A percentile compares a stretch with the other conserved stretches of the same genome.
These are phyloP conservation scores for Lactarius vividus DNA, from an alignment of 768 basidiomycete species.

Conservation along the genomic window DNA sequence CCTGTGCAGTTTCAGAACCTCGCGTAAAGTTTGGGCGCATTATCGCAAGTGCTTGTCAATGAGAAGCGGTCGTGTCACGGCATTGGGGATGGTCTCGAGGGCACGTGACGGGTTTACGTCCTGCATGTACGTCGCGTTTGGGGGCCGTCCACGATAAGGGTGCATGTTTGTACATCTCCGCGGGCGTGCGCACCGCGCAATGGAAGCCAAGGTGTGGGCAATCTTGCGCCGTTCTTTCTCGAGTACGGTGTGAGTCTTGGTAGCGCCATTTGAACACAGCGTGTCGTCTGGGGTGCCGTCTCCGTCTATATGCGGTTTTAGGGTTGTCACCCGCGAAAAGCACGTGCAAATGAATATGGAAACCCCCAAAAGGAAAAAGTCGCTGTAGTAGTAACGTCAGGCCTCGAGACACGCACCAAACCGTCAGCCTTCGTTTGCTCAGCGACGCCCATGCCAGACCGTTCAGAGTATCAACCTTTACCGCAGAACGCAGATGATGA, in stretches of 20 bases:
- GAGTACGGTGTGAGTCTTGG: too few species aligned
- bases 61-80: too few species aligned
- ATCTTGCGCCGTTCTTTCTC: too few species aligned
- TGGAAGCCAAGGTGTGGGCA: background rate
- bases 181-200: background rate
- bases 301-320: background rate
- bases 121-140: too few species aligned
- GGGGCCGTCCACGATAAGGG: too few species aligned
- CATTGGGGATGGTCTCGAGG: background rate
- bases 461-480: constrained; percentile 47
- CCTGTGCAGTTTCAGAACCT: background rate
- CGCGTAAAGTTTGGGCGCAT: background rate
- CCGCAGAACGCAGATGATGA: constrained; percentile 43
- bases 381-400: background rate
- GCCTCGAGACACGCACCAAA: constrained; percentile 1
- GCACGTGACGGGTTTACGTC: background rate
- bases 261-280: too few species aligned
- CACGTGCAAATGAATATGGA: background rate
- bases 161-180: background rate
- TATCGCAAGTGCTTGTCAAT: too few species aligned
- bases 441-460: constrained; percentile 47
- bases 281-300: too few species aligned
- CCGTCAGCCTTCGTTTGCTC: background rate
- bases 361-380: background rate
- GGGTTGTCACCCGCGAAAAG: background rate